Base-by-base conservation (phyloP, 2,329 filamentous ascomycete genomes). In the Exophiala sideris region DNA sequence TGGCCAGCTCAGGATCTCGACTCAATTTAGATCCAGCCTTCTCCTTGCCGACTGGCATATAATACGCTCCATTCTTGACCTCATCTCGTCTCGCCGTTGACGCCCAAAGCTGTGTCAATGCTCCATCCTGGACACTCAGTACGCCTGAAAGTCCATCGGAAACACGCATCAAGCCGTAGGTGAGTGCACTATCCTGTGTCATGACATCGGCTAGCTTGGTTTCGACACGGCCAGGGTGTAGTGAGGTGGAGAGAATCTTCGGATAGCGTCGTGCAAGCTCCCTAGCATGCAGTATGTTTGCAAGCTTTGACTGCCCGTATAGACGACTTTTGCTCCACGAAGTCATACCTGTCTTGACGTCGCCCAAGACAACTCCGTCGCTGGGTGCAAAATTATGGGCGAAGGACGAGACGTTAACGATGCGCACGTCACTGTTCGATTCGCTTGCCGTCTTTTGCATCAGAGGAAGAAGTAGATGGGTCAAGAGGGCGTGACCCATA, bases 301-400 rank as follows among this genome's bases (percentile, higher is more conserved):
- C 76, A 4, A 81, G 69, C 58, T 80, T 81, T 32, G 71, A 73
- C 39, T 75, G 70, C 3, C 74, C 76, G 64, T 81, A 81, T 21
- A 76, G 72, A 3, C 52, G 54, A 57, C 65, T 70, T 1, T 70
- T 68, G 2, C 42, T 18, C 20, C 14, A 21, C 2, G 42, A 16
- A 4, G 34, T 18, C 58, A 48, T 51, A 24, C 67, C 50, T 21
- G 73, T 66, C 41, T 65, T 65, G 11, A 58, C 45, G 40, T 69
- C 67, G 49, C 71, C 68, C 48, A 70, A 72, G 3, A 68, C 48
- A 34, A 75, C 69, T 12, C 71, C 70, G 7, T 63, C 58, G 51
- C 62, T 52, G 39, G 63, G 64, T 11, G 48, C 51, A 52, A 63
- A 21, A 9, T 50, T 36, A 50, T 65, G 61, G 16, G 52, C 68